phyloP scores from a whole-genome alignment of 495 filamentous ascomycete species.

The Annulohypoxylon stygium region DNA sequence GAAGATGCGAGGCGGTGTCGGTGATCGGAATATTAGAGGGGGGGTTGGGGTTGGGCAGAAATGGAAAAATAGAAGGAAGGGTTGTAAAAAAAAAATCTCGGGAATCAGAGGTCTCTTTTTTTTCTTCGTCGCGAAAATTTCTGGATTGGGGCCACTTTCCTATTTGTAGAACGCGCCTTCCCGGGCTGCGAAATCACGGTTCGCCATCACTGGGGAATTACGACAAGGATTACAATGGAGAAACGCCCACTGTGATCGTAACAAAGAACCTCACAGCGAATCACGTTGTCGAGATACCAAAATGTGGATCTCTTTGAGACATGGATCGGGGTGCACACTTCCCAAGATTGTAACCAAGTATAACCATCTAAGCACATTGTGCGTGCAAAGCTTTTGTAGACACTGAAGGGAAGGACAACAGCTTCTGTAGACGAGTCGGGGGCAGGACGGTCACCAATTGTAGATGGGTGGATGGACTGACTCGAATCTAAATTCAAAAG shows the following conservation, averaged over 20 bases:
- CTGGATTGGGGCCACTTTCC: conserved; percentile 56
- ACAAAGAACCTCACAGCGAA: conserved; percentile 35
- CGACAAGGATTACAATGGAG: conserved; percentile 30
- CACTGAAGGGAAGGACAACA: not conserved
- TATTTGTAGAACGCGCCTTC: conserved; percentile 60
- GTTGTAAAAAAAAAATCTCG: conserved; percentile 54
- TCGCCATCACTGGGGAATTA: conserved; percentile 45
- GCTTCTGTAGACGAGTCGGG: not conserved
- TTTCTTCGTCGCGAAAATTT: conserved; percentile 52
- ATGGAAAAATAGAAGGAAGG: conserved; percentile 56
- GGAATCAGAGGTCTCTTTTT: conserved; percentile 53
- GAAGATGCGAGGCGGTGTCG: conserved; percentile 51
- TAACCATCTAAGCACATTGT: conserved; percentile 22
- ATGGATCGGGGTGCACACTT: conserved; percentile 38
- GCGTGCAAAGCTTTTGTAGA: conserved; percentile 13
- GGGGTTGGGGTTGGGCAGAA: conserved; percentile 52
- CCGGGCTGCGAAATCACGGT: conserved; percentile 49
- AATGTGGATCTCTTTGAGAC: conserved; percentile 43
- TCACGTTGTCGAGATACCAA: conserved; percentile 38
- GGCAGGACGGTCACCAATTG: conserved; percentile 20
- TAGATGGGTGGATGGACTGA: conserved; percentile 4
- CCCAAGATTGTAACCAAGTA: conserved; percentile 34
- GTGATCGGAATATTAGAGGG: conserved; percentile 51
- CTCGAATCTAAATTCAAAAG: not conserved
- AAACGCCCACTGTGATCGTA: conserved; percentile 33